phyloP scores from a whole-genome alignment of 2,329 filamentous ascomycete genomes.

The Chaetothyriales sp. region DNA sequence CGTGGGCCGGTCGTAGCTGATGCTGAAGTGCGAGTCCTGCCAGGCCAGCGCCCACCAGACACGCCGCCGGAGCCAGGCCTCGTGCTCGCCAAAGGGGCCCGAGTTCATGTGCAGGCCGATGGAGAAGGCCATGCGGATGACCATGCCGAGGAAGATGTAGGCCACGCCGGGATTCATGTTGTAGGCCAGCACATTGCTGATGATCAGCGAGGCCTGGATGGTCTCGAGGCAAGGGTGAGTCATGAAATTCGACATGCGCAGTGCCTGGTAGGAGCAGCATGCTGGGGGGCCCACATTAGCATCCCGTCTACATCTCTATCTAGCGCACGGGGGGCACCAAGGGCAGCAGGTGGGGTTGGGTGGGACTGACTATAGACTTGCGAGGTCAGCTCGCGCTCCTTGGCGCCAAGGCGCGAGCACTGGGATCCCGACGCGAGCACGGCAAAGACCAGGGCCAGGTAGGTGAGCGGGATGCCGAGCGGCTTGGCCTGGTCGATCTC shows the following conservation, averaged over 20 bases:
- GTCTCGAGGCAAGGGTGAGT: slow-evolving; percentile 48
- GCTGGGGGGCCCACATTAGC: slow-evolving; percentile 31
- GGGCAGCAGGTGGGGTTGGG: background rate
- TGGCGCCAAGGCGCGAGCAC: slow-evolving; percentile 43
- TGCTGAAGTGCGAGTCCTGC: slow-evolving; percentile 51
- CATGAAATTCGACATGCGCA: slow-evolving; percentile 50
- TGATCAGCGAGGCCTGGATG: slow-evolving; percentile 48
- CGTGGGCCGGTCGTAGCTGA: slow-evolving; percentile 48
- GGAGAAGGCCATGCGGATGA: slow-evolving; percentile 46
- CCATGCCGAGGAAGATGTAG: slow-evolving; percentile 48
- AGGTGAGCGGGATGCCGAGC: slow-evolving; percentile 42
- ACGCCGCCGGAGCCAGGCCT: slow-evolving; percentile 32
- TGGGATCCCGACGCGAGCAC: slow-evolving; percentile 50
- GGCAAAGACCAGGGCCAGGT: slow-evolving; percentile 47
- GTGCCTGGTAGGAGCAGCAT: slow-evolving; percentile 52
- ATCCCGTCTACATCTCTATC: slow-evolving; percentile 12
- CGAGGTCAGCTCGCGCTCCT: slow-evolving; percentile 49
- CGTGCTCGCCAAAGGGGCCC: slow-evolving; percentile 37
- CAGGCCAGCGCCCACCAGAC: slow-evolving; percentile 49
- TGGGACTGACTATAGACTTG: slow-evolving; percentile 44
- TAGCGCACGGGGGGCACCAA: too few relatives aligned
- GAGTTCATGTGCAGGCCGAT: slow-evolving; percentile 48
- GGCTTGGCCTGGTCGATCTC: slow-evolving; percentile 35
- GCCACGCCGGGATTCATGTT: slow-evolving; percentile 53
- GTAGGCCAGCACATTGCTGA: slow-evolving; percentile 48